phyloP scores from a whole-genome alignment of 768 basidiomycete genomes.

The Lyophyllum shimeji region DNA sequence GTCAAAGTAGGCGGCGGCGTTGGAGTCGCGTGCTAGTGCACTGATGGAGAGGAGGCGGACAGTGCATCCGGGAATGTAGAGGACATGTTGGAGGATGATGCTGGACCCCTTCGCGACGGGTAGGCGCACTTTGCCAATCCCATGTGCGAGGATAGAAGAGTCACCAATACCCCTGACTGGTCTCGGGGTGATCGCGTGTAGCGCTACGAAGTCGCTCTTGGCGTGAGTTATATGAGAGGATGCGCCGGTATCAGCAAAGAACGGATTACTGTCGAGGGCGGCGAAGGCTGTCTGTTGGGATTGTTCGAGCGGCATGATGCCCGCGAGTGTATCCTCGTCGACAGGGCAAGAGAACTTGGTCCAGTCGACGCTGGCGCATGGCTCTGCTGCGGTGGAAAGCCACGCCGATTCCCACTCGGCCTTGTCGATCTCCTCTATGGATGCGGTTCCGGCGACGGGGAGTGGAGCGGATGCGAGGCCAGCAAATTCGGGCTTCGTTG shows the following conservation, averaged over 20 bases:
- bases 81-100: too few species aligned
- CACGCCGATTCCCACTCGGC: too few species aligned
- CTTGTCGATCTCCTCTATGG: neutral
- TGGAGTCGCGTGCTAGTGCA: too few species aligned
- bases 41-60: too few species aligned
- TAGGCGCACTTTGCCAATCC: too few species aligned
- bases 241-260: neutral
- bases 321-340: neutral
- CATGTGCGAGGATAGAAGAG: neutral
- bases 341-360: conserved; percentile 17
- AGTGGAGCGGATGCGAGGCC: neutral
- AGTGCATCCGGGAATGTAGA: too few species aligned
- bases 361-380: conserved; percentile 3
- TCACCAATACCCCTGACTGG: conserved; percentile 5
- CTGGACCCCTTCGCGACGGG: too few species aligned
- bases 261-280: too few species aligned
- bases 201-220: neutral
- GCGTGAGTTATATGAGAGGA: neutral
- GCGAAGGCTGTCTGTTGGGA: too few species aligned
- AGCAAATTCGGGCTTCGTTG: conserved; percentile 3
- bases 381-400: conserved; percentile 1
- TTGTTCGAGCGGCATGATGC: too few species aligned
- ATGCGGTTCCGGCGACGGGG: neutral
- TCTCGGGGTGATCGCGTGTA: neutral
- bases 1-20: too few species aligned